Base-by-base conservation (phyloP, 306 rosid genomes). In the Delonix regia region DNA sequence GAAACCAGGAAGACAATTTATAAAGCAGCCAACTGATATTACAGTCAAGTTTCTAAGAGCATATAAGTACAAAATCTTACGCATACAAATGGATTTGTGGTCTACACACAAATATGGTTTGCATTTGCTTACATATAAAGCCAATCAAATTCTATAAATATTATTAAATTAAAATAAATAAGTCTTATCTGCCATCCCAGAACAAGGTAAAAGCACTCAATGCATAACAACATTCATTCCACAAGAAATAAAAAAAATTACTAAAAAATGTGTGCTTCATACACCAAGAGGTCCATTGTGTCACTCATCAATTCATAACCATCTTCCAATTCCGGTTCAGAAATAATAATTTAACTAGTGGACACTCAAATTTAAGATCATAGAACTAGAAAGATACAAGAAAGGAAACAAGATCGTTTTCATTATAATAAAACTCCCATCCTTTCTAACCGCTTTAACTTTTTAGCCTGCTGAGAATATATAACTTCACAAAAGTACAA, bases 1-100 rank as follows among this genome's bases (percentile, higher is more conserved):
- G 82, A 69, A 83, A 74, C 79, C 13, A 49, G 56, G 68, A 75
- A 67, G 30, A 71, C 13, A 75, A 45, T 69, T 48, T 28, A 3
- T 68, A 18, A 39, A 9, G 39, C 60, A 79, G 53, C 44, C 77
- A 71, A 56, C 44, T 59, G 68, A 71, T 47, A 38, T 39, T 49
- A 74, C 60, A 25, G 45, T 78, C 48, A 57, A 57, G 24, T 57
- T 69, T 39, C 47, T 62, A 5, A 75, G 41, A 42, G 48, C 22
- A 57, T 11, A 36, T 41, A 55, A 53, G 65, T 24, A 22, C 8
- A 38, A 28, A 70, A 52, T 10, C 66, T 22, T 72, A 15, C 34
- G 71, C 9, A 36, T 36, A 51, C 63, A 33, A 63, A 57, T 6
- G 27, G 41, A 55, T 5, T 53, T 42, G 22, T 72, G 65, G 44